Evolutionary conservation across 2,329 filamentous ascomycete genomes (phyloP), one percentile per base, ranked within the genome.

Genomic region (Whalleya microplaca): DNA sequence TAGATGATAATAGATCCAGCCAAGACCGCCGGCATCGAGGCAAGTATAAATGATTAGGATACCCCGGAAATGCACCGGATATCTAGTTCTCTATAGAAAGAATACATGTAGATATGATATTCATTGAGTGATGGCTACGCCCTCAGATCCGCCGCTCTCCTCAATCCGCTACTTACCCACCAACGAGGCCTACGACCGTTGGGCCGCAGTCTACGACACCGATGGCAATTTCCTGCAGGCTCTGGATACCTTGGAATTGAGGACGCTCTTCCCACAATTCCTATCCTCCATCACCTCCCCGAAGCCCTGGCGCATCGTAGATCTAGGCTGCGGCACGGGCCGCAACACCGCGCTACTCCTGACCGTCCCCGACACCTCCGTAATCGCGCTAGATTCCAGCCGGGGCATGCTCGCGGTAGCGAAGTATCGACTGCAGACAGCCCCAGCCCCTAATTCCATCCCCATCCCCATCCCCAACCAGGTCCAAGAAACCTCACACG

Each of bases 161-260:
- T 53, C 61, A 2, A 55, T 72, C 69, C 68, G 65, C 48, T 70
- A 73, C 49, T 57, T 72, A 1, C 68, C 70, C 23, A 73, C 71
- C 3, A 67, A 62, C 8, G 66, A 70, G 37, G 70, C 70, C 18
- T 73, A 73, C 56, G 69, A 73, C 32, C 65, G 63, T 52, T 73
- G 71, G 71, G 69, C 70, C 8, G 29, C 61, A 56, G 75, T 85
- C 43, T 89, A 89, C 72, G 86, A 89, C 70, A 82, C 77, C 29
- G 85, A 89, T 61, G 83, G 82, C 29, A 89, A 89, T 67, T 85
- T 88, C 68, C 76, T 90, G 1, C 86, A 89, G 72, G 78, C 80
- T 1, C 77, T 88, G 18, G 87, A 90, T 67, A 81, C 83, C 41
- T 61, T 80, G 14, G 80, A 87, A 65, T 78, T 89, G 64, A 66